Evolutionary conservation across 176 grass and related monocot genomes (phyloP).

Genomic region (Carex littledalei): DNA sequence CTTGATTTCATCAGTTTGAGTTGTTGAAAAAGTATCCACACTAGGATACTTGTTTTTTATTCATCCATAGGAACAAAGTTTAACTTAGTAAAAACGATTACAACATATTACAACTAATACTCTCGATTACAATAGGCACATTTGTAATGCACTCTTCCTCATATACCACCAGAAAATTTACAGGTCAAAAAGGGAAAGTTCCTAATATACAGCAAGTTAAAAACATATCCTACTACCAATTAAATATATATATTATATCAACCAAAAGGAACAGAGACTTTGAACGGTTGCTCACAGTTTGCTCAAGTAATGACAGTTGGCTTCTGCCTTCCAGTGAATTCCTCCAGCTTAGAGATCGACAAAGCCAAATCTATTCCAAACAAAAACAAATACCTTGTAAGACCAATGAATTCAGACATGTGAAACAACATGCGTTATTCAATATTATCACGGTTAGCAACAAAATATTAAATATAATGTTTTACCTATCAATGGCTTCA

Average conservation of each 20-base stretch:
- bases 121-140: background rate
- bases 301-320: slow-evolving; percentile 79
- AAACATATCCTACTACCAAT: background rate
- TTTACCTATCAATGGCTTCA: slow-evolving; percentile 74
- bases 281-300: background rate
- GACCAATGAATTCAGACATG: background rate
- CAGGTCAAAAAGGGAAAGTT: background rate
- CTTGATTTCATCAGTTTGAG: no score
- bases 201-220: background rate
- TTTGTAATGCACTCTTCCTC: background rate
- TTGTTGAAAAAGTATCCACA: background rate
- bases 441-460: background rate
- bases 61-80: background rate
- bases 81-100: background rate
- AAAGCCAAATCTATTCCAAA: slow-evolving; percentile 61
- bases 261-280: slow-evolving; percentile 10
- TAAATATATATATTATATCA: background rate
- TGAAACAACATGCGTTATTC: background rate
- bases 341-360: slow-evolving; percentile 73
- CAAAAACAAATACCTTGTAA: slow-evolving; percentile 8
- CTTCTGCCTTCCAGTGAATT: slow-evolving; percentile 77
- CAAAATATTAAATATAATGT: background rate
- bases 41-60: background rate
- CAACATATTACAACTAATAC: background rate
- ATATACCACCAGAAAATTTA: background rate